Conservation (phyloP, 169 alveolate genomes). For the Plasmodium blacklocki region DNA sequence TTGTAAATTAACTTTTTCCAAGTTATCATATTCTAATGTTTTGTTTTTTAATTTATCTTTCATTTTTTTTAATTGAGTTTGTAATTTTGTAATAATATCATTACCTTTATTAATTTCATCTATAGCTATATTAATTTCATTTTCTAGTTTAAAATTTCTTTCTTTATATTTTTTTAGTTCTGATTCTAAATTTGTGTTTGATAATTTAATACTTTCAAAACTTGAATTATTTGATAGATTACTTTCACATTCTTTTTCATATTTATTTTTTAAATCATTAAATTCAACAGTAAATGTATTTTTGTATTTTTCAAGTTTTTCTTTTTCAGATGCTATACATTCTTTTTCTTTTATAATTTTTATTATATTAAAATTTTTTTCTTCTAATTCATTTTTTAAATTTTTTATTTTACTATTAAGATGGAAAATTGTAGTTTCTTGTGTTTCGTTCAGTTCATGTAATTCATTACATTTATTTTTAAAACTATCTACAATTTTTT, state of each 20-base stretch:
- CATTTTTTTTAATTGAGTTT: conserved; percentile 57
- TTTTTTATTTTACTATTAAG: conserved; percentile 49
- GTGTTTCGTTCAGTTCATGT: conserved; percentile 24
- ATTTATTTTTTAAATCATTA: conserved; percentile 44
- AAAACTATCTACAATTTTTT: conserved; percentile 38
- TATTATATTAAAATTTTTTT: conserved; percentile 40
- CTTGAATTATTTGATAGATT: conserved; percentile 57
- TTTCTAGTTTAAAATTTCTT: conserved; percentile 49
- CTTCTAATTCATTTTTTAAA: conserved; percentile 48
- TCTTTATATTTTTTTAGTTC: conserved; percentile 69
- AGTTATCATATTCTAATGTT: conserved; percentile 29
- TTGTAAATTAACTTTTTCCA: conserved; percentile 37
- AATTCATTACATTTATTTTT: conserved; percentile 44
- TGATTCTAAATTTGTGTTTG: conserved; percentile 24
- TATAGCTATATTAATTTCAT: conserved; percentile 71
- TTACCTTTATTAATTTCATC: conserved; percentile 74
- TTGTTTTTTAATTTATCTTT: conserved; percentile 59
- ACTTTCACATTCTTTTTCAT: conserved; percentile 74
- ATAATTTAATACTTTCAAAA: conserved; percentile 62
- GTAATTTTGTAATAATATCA: conserved; percentile 74
- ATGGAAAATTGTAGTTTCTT: conserved; percentile 38
- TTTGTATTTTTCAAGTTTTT: conserved; percentile 38
- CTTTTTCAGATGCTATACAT: conserved; percentile 36
- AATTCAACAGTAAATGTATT: conserved; percentile 41
- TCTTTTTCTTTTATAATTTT: conserved; percentile 67